phyloP scores from a whole-genome alignment of 2,329 filamentous ascomycete species.

The Fusarium multiceps region DNA sequence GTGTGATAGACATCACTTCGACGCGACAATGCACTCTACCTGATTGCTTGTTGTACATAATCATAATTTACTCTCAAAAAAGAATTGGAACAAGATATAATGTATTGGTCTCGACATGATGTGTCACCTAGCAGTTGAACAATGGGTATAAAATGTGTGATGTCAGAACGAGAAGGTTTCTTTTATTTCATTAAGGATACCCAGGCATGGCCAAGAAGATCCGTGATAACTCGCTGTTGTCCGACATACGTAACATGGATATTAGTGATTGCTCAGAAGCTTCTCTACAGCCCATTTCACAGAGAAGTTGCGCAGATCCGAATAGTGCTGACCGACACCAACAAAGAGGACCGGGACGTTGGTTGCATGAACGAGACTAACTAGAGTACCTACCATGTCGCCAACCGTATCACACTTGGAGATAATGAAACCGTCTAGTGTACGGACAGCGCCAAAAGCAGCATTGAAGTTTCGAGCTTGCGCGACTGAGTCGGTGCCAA shows the following conservation, averaged over 20 bases:
- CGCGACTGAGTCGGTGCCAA: slow-evolving; percentile 93
- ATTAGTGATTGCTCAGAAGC: slow-evolving; percentile 64
- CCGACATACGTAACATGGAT: slow-evolving; percentile 16
- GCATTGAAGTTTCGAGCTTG: slow-evolving; percentile 97
- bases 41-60: slow-evolving; percentile 43
- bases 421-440: slow-evolving; percentile 96
- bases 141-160: not conserved
- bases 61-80: slow-evolving; percentile 43
- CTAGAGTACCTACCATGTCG: slow-evolving; percentile 96
- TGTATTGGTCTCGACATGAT: not conserved
- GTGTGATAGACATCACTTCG: slow-evolving; percentile 29
- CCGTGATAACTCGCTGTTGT: not conserved
- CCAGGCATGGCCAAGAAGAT: slow-evolving; percentile 2
- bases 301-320: slow-evolving; percentile 74
- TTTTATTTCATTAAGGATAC: slow-evolving; percentile 20
- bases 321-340: slow-evolving; percentile 77
- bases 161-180: not conserved
- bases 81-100: slow-evolving; percentile 15
- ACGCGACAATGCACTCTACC: slow-evolving; percentile 15
- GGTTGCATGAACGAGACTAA: slow-evolving; percentile 97
- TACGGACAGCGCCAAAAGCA: slow-evolving; percentile 83
- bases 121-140: not conserved
- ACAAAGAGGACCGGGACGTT: slow-evolving; percentile 96
- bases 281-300: slow-evolving; percentile 77
- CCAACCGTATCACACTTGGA: slow-evolving; percentile 98